Evolutionary conservation across 139 green algal genomes (phyloP), one percentile per base, ranked within the genome.

Genomic region (Tetradesmus lagerheimii): DNA sequence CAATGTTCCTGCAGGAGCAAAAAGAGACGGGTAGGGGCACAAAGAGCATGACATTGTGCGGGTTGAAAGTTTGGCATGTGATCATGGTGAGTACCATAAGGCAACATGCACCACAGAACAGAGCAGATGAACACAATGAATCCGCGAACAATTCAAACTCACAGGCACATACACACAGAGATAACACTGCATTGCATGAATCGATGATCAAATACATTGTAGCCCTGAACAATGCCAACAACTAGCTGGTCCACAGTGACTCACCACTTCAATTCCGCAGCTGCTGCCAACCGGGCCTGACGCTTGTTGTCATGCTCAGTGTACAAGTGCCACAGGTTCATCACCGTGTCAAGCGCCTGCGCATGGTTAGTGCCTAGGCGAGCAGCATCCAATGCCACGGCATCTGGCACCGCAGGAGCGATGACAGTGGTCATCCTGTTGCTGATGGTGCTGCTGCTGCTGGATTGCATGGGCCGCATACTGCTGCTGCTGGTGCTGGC

Each of bases 251-350:
- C 12, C 47, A 20, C 4, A 23, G 20, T 71, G 57, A n/a, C 57
- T 31, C 57, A 71, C 57, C 57, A n/a, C 15, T 71, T 20, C 23
- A 23, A 20, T 6, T n/a, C 71, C 29, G 29, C 71, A 25, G 71
- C 71, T 41, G 71, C 71, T 41, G 71, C 71, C 31, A 38, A 35
- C n/a, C 23, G 57, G n/a, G 57, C 57, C 31, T 79, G 71, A 4
- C n/a, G 71, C 71, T 38, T 79, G 57, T 71, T 71, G 57, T 71
- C 57, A 71, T 71, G 57, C 57, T 71, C 57, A n/a, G 57, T 71
- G 57, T 53, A 45, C 35, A 50, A 11, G 11, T 83, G 77, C 77
- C 35, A 53, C 77, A 83, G 18, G 34, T 83, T 18, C 77, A 83
- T 47, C 3, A 67, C 39, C 6, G 43, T 74, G 1, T 9, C 27